Evolutionary conservation across 768 basidiomycete genomes (phyloP), one percentile per base, ranked within the genome.

Genomic region (Chalciporus chontae): DNA sequence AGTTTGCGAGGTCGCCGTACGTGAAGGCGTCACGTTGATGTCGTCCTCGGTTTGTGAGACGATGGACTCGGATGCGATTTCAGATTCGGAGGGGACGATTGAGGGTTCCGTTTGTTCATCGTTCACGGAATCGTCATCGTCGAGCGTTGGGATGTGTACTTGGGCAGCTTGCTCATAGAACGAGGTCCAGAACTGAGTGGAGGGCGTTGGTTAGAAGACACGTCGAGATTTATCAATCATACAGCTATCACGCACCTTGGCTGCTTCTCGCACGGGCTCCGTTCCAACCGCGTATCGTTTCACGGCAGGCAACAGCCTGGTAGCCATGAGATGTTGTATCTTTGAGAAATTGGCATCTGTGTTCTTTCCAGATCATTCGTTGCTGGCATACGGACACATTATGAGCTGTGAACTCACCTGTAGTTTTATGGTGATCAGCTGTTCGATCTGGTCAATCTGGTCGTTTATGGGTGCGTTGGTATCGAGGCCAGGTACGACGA

Each of bases 81-180:
- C 18, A 2, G 45, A 43, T 15, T 69, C 67, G 42, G 47, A 56
- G 15, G 45, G 47, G 23, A 47, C 26, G 32, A 49, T 37, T 6
- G 67, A 41, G 15, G 66, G 54, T 49, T 76, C 69, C 1, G 76
- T 75, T 6, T 73, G 69, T 17, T 74, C 70, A 37, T 81, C 83
- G 41, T 79, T 74, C 37, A 74, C 71, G 7, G 73, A 77, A n/a
- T 78, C 80, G 51, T 81, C 77, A 48, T 90, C 85, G 13, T 83
- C 90, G 29, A 77, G 83, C 1, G 81, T 82, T 4, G 87, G 84
- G 39, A 94, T 86, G 36, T 85, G 82, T 24, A 93, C 86, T 58
- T 91, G 85, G 4, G 95, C 94, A 8, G 94, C 92, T 51, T 88
- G 82, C 62, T 97, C 94, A 63, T 94, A 97, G 75, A 99, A 98